Evolutionary conservation across 345 rosid genomes (phyloP).

Genomic region (Eucalyptus erythrocorys): DNA sequence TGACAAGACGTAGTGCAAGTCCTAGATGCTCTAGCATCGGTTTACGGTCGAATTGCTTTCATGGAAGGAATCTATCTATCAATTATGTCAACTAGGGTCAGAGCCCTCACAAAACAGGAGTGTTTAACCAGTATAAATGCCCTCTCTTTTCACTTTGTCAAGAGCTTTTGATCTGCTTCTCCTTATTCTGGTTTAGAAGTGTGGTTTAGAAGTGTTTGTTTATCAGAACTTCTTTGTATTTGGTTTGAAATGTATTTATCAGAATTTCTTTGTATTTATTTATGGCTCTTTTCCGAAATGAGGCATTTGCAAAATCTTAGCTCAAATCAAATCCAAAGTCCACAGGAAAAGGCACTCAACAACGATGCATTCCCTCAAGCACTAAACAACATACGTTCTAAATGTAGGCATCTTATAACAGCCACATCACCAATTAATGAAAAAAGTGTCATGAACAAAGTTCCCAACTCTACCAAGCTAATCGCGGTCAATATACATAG

Average conservation of each 20-base stretch:
- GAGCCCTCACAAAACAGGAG: background rate
- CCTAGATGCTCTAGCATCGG: background rate
- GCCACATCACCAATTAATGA: background rate
- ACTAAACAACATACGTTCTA: background rate
- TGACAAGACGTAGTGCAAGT: background rate
- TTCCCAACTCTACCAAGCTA: background rate
- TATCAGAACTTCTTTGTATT: background rate
- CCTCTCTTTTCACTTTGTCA: background rate
- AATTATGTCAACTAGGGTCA: background rate
- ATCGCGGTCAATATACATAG: background rate
- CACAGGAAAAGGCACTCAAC: background rate
- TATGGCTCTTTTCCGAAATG: background rate
- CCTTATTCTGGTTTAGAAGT: background rate
- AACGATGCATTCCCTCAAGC: background rate
- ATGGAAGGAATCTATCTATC: background rate
- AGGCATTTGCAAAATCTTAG: background rate
- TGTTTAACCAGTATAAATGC: background rate
- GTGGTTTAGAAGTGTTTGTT: background rate
- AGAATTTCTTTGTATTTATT: background rate
- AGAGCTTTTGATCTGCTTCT: background rate
- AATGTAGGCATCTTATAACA: background rate
- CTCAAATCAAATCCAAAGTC: background rate
- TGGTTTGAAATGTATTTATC: background rate
- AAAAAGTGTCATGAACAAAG: background rate
- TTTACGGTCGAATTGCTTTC: background rate